Base-by-base conservation (phyloP, 768 basidiomycete species). In the Lactarius tabidus region DNA sequence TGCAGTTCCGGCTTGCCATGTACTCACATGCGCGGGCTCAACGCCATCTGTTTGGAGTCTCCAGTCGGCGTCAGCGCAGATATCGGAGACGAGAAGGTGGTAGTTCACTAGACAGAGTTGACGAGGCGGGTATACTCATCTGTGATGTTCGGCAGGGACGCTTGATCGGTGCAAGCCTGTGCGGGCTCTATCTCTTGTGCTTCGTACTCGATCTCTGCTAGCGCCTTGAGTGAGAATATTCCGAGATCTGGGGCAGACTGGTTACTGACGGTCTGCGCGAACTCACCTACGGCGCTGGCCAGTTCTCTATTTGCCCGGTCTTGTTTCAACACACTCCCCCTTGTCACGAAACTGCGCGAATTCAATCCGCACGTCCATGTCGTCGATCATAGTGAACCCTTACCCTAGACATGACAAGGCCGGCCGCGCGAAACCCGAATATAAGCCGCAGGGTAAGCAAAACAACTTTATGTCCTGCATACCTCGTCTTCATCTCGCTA, bases 81-180 rank as follows among this genome's bases (percentile, higher is more conserved):
- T 9, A 38, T 20, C 9, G 59, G 48, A 41, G 51, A 52, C 3
- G 8, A 60, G 61, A 31, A 15, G 43, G 29, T 10, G 45, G 57
- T 26, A 18, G 79, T 90, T 60, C 74, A 92, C 92, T 66, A 82
- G 59, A 95, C 93, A 63, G 90, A 92, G 70, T 84, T 86, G 66
- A 96, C 91, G 59, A 98, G 80, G 59, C 96, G 82, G 23, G 93
- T 85, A 73, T 98, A 98, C 75, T 97, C 95, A 71, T 98, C 96
- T 55, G 86, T 92, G 57, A 91, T 91, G 59, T 85, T 86, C 82
- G 95, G 80, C 33, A 98, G 74, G 1, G 90, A 89, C 36, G 85
- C 79, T 70, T 95, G 82, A 73, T 99, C 96, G 20, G 90, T 87
- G 68, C 89, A 87, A 0, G 91, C 84, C 72, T 95, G 93, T 12